Evolutionary conservation across 257 asterid species (phyloP), one percentile per base, ranked within the genome.

Genomic region (Paraleonurus japonicus): DNA sequence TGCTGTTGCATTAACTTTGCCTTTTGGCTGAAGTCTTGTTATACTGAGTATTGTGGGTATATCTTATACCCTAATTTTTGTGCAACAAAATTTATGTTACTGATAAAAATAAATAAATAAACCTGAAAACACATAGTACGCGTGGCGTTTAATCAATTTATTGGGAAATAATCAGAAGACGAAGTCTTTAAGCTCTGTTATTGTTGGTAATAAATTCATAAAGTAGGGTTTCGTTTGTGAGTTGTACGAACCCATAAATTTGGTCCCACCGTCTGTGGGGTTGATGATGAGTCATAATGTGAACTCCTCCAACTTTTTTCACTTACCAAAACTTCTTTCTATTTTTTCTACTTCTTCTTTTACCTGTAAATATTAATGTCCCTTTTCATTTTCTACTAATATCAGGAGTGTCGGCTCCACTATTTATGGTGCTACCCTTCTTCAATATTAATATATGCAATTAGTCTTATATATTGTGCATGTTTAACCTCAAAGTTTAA

Each of bases 171-270:
- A 41, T 41, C 26, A 62, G n/a, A 41, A 16, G 54, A 61, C 24
- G 3, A 24, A 7, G 33, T 35, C 12, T 68, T 78, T 73, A 23
- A 57, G n/a, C 15, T 71, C 55, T 13, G 11, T 7, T 66, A 16
- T n/a, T 72, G 24, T 20, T 41, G 32, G 64, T 65, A 81, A 69
- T 86, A 50, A 88, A 88, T 84, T 32, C 87, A 53, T 79, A 83
- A 88, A 88, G 90, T 68, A 0, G 59, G 48, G 54, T 73, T 79
- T 71, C 27, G 61, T 50, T 26, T 45, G 55, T 67, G 24, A 51
- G 43, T 50, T 73, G 72, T 37, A 41, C 39, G 73, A 65, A 66
- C 17, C 62, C 69, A 68, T 53, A 62, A 67, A 0, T 51, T 15
- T 51, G 78, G 76, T 73, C 85, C 62, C 75, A 70, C 75, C 19